Base-by-base conservation (phyloP, 805 yeast species). In the Zygosaccharomyces bailii region DNA sequence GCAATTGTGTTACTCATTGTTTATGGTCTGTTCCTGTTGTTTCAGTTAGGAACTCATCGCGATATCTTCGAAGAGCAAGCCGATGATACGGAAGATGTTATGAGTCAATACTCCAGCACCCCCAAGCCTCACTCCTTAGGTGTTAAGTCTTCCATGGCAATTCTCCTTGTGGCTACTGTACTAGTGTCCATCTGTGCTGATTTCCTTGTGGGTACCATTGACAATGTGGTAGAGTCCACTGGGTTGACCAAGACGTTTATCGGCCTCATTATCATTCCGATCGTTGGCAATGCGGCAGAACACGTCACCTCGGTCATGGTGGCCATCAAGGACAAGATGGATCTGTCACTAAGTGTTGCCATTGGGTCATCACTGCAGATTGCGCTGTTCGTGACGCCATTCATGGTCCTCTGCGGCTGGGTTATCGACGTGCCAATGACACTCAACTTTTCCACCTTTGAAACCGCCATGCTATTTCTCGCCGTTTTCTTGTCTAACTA, bases 231-330 rank as follows among this genome's bases (percentile, higher is more conserved):
- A 29, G 86, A 72, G 46, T 69, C 80, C 23, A 80, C 95, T 2
- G 96, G 96, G 3, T 73, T 93, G 43, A 86, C 96, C 34, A 90
- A 91, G 75, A 89, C 98, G 0, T 93, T 93, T 58, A 88, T 93
- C 58, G 98, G 98, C 63, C 73, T 93, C 54, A 84, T 93, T 55
- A 80, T 93, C 36, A 84, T 93, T 50, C 99, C 99, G 32, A 91
- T 93, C 51, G 98, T 93, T 20, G 99, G 98, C 45, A 93, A 93
- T 59, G 99, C 99, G 2, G 98, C 98, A 9, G 99, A 93, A 67
- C 99, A 93, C 66, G 98, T 88, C 42, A 93, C 99, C 14, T 96
- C 98, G 2, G 84, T 93, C 29, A 77, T 88, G 50, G 98, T 93
- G 39, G 98, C 99, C 17, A 79, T 82, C 76, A 89, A 89, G 69